Percentiles rank a stretch among this genome's conserved stretches.
These are phyloP conservation scores for Ligustrum vulgare DNA, from an alignment of 257 asterid genomes.

Conservation along the genomic window DNA sequence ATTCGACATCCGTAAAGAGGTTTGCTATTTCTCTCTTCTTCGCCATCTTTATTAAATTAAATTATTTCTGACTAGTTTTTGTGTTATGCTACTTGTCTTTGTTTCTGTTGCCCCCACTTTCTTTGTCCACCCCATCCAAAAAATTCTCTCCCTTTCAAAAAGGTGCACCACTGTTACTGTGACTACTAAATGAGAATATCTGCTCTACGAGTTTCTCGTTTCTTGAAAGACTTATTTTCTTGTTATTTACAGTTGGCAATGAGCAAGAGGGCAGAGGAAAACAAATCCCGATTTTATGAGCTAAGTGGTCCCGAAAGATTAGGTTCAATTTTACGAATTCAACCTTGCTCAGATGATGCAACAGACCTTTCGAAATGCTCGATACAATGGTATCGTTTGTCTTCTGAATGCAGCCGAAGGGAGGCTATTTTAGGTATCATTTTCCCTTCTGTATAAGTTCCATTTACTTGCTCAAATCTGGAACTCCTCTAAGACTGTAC, in stretches of 20 bases:
- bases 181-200: neutral
- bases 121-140: neutral
- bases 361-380: constrained; percentile 73
- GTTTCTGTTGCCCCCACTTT: neutral
- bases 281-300: constrained; percentile 43
- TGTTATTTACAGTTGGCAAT: constrained; percentile 54
- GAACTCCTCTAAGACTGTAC: too few species aligned
- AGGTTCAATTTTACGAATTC: constrained; percentile 81
- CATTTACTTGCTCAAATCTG: too few species aligned
- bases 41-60: neutral
- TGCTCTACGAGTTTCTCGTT: neutral
- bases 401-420: constrained; percentile 90
- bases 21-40: constrained; percentile 24
- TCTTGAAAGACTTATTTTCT: constrained; percentile 11
- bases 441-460: neutral
- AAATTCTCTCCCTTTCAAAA: neutral
- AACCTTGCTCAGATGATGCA: constrained; percentile 68
- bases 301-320: constrained; percentile 60
- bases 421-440: constrained; percentile 79
- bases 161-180: neutral
- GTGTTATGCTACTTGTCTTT: neutral
- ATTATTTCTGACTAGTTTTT: neutral
- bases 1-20: constrained; percentile 77
- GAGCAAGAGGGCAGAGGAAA: constrained; percentile 72
- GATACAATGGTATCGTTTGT: constrained; percentile 87